These are phyloP conservation scores for Ambrosia artemisiifolia DNA, from an alignment of 129 eudicot genomes.

Conservation along the genomic window DNA sequence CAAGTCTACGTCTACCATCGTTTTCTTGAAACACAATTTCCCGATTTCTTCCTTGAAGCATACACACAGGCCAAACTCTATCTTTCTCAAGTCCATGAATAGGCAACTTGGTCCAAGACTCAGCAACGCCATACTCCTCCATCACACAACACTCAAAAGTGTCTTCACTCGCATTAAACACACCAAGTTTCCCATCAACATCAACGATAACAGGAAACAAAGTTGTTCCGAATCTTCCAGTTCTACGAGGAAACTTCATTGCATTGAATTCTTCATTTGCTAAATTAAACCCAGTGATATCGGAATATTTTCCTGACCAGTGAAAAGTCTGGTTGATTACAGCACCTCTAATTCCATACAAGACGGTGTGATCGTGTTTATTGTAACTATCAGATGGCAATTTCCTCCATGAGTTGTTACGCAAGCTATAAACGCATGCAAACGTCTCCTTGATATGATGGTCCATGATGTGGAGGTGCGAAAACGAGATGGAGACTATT, in stretches of 20 bases:
- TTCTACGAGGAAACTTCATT: slow-evolving; percentile 30
- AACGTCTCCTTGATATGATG: slow-evolving; percentile 29
- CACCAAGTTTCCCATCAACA: slow-evolving; percentile 42
- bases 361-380: slow-evolving; percentile 42
- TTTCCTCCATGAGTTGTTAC: slow-evolving; percentile 41
- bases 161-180: neutral
- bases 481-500: slow-evolving; percentile 40
- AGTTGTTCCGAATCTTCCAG: slow-evolving; percentile 10
- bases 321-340: slow-evolving; percentile 37
- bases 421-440: slow-evolving; percentile 37
- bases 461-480: slow-evolving; percentile 28
- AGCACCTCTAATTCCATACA: slow-evolving; percentile 24
- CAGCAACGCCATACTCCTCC: slow-evolving; percentile 46
- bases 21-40: slow-evolving; percentile 21
- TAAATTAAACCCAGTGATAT: slow-evolving; percentile 43
- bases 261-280: slow-evolving; percentile 35
- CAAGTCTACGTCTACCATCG: slow-evolving; percentile 23
- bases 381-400: slow-evolving; percentile 38
- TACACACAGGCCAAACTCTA: slow-evolving; percentile 29
- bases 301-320: slow-evolving; percentile 36
- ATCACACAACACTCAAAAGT: slow-evolving; percentile 46
- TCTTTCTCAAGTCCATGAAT: neutral
- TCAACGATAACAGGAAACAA: slow-evolving; percentile 28
- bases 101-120: slow-evolving; percentile 43
- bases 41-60: slow-evolving; percentile 20